Percentiles rank a stretch among this genome's conserved stretches.
phyloP scores from a whole-genome alignment of 176 grass and related monocot genomes.

The Secale cereale region DNA sequence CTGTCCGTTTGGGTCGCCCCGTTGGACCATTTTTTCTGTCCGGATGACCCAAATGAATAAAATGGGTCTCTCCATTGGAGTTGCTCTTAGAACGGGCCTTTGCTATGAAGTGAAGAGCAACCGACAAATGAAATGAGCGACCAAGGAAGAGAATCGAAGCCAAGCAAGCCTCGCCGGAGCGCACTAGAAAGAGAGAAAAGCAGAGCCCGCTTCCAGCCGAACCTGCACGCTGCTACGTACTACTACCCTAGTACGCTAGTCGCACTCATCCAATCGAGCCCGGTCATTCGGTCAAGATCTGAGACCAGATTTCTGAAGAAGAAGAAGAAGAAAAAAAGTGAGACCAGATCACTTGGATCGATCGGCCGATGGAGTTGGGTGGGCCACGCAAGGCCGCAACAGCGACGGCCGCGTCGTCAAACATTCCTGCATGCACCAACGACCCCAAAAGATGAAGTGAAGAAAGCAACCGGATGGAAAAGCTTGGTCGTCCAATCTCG shows the following conservation, averaged over 20 bases:
- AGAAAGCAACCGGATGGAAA: not conserved
- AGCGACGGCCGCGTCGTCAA: not conserved
- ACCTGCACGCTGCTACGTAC: no score
- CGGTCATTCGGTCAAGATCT: not conserved
- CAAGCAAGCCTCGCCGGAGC: not conserved
- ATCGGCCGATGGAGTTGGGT: not conserved
- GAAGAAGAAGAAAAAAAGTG: not conserved
- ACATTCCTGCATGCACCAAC: conserved; percentile 24
- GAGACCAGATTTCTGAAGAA: not conserved
- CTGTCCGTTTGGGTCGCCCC: no score
- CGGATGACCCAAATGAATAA: no score
- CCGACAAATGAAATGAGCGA: not conserved
- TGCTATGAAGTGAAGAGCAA: not conserved
- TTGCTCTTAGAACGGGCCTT: no score
- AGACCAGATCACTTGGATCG: not conserved
- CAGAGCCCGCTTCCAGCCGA: no score
- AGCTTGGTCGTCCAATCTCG: not conserved
- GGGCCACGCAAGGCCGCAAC: not conserved
- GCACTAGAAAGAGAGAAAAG: not conserved
- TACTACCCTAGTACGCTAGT: no score
- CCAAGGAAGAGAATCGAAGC: not conserved
- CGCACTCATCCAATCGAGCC: not conserved
- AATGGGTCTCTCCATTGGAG: no score
- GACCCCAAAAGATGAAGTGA: not conserved
- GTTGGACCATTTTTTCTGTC: no score